These are phyloP conservation scores for Neurospora discreta DNA, from an alignment of 495 filamentous ascomycete genomes.

Conservation along the genomic window DNA sequence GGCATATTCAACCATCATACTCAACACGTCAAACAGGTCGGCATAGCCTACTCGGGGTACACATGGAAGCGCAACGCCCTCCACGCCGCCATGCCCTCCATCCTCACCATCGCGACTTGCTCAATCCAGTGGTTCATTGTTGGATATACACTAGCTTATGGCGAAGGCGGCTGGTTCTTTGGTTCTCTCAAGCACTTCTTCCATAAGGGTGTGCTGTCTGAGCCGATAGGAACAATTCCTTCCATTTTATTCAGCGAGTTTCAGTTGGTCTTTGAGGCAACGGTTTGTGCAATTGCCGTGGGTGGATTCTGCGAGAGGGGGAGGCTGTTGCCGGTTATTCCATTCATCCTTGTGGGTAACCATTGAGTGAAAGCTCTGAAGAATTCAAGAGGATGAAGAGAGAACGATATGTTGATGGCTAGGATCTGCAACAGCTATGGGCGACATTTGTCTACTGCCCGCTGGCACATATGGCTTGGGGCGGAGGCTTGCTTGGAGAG, in stretches of 20 bases:
- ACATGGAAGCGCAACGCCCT: constrained; percentile 18
- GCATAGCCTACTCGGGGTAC: constrained; percentile 19
- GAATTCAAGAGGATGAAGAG: no score
- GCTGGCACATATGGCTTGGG: constrained; percentile 19
- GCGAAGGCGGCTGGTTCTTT: constrained; percentile 18
- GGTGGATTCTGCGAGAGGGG: constrained; percentile 21
- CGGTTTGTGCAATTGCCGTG: constrained; percentile 19
- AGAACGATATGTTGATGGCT: background rate
- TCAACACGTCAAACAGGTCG: constrained; percentile 9
- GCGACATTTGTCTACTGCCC: constrained; percentile 19
- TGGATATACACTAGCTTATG: constrained; percentile 19
- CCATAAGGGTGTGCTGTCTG: constrained; percentile 12
- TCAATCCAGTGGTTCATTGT: constrained; percentile 20
- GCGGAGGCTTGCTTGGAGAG: constrained; percentile 16
- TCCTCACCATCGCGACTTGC: constrained; percentile 17
- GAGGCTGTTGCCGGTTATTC: constrained; percentile 8
- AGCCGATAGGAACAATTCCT: constrained; percentile 18
- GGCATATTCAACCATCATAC: background rate
- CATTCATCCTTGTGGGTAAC: constrained; percentile 12
- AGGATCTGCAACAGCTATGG: constrained; percentile 8
- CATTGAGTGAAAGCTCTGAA: no score
- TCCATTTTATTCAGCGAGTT: constrained; percentile 20
- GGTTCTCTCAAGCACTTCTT: constrained; percentile 13
- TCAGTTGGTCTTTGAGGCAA: constrained; percentile 19
- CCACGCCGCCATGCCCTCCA: constrained; percentile 12